Base-by-base conservation (phyloP, 257 asterid species). In the Phtheirospermum japonicum region DNA sequence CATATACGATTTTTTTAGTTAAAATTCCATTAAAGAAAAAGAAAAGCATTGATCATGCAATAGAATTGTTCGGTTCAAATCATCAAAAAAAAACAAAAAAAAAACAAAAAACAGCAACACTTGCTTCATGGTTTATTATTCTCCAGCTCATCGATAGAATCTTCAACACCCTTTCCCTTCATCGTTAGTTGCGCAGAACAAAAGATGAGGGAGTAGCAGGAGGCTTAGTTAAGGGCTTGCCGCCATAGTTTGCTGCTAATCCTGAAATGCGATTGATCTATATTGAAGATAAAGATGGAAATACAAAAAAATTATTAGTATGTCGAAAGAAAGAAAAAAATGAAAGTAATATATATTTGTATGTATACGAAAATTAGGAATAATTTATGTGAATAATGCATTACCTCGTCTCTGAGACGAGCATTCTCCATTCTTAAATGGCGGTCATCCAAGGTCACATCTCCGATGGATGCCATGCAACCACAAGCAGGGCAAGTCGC, bases 401-500 rank as follows among this genome's bases (percentile, higher is more conserved):
- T 7, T 65, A 79, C 86, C 86, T 84, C 83, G 18, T 73, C 79
- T 71, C 71, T 71, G 0, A 79, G 72, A 0, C 77, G 73, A 40
- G 71, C 83, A 10, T 79, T 82, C 45, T 84, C 84, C 28, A 74
- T 64, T 6, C 80, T 73, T 2, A 82, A 54, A 1, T 69, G 80
- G 4, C 71, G 84, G 16, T 84, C 86, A 1, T 73, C 84, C 0
- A 46, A 57, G 8, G 84, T 69, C 59, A 77, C 75, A 8, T 77
- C 83, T 3, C 71, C 68, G 9, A 75, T 37, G 28, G 74, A 53
- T 6, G 80, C 70, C 48, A 81, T 75, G 7, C 77, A 74, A 20
- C 86, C 92, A 53, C 92, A 84, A 5, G 66, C 56, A 0, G 68
- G 75, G 64, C 92, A 84, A 0, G 70, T 19, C 6, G 78, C 73